These are phyloP conservation scores for Fraxinus ornus DNA, from an alignment of 305 asterid genomes.

Conservation along the genomic window DNA sequence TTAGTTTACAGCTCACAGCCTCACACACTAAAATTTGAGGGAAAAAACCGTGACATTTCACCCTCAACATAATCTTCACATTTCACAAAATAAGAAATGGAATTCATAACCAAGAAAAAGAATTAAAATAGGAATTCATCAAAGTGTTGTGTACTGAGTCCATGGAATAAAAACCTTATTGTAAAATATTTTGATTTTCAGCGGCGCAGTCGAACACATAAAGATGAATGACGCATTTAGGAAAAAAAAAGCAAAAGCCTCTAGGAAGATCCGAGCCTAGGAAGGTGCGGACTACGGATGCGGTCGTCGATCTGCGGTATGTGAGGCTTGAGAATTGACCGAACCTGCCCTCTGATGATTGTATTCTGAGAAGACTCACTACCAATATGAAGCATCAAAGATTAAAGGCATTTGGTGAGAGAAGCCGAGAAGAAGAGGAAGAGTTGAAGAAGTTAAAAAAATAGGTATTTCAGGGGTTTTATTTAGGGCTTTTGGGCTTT, in stretches of 20 bases:
- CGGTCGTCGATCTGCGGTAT: too few relatives aligned
- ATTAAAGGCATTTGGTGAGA: background rate
- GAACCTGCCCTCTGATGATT: conserved; percentile 46
- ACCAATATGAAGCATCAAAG: background rate
- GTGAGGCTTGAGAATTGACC: conserved; percentile 40
- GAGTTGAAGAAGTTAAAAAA: too few relatives aligned
- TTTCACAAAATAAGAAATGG: background rate
- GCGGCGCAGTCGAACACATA: conserved; percentile 15
- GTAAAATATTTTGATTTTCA: conserved; percentile 14
- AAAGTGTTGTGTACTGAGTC: conserved; percentile 9
- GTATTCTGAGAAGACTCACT: conserved; percentile 34
- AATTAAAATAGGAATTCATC: background rate
- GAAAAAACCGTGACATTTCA: background rate
- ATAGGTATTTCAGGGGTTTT: too few relatives aligned
- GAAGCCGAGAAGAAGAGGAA: too few relatives aligned
- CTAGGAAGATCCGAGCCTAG: conserved; percentile 36
- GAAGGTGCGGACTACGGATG: conserved; percentile 37
- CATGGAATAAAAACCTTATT: conserved; percentile 36
- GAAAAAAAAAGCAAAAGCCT: conserved; percentile 2
- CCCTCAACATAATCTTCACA: background rate
- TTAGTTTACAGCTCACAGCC: too few relatives aligned
- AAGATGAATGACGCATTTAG: conserved; percentile 11
- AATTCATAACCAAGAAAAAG: background rate
- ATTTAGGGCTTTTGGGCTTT: too few relatives aligned
- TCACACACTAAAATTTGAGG: too few relatives aligned